Evolutionary conservation across 768 basidiomycete species (phyloP).

Genomic region (Leccinum incarnatum): DNA sequence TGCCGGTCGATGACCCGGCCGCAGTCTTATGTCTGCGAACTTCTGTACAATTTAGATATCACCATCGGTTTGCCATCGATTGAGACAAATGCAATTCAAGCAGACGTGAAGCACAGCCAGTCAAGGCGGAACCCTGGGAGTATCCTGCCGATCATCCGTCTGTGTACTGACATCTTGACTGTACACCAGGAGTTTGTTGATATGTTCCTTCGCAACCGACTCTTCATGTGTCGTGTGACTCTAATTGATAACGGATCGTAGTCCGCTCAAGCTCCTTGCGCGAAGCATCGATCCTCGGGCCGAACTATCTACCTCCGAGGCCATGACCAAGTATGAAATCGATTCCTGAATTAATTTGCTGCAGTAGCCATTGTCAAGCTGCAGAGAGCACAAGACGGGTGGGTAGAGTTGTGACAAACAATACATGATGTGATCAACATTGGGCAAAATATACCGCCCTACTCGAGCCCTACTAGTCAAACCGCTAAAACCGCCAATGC

Average conservation of each 20-base stretch:
- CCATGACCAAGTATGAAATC: neutral
- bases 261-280: neutral
- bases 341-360: neutral
- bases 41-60: neutral
- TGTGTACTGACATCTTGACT: neutral
- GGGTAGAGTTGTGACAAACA: neutral
- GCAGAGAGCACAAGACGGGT: neutral
- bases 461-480: conserved; percentile 6
- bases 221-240: neutral
- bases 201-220: neutral
- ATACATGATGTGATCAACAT: neutral
- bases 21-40: neutral
- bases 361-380: neutral
- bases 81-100: neutral
- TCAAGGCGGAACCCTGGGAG: neutral
- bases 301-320: neutral
- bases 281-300: neutral
- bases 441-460: neutral
- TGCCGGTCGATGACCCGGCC: neutral
- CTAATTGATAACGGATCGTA: neutral
- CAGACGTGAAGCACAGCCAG: neutral
- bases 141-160: neutral
- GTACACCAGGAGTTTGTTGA: neutral
- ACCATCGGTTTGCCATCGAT: neutral
- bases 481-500: conserved; percentile 15